A percentile compares a stretch with the other conserved stretches of the same genome.
Conservation (phyloP, 192 early-diverging fungal genomes). For the Podila clonocystis region DNA sequence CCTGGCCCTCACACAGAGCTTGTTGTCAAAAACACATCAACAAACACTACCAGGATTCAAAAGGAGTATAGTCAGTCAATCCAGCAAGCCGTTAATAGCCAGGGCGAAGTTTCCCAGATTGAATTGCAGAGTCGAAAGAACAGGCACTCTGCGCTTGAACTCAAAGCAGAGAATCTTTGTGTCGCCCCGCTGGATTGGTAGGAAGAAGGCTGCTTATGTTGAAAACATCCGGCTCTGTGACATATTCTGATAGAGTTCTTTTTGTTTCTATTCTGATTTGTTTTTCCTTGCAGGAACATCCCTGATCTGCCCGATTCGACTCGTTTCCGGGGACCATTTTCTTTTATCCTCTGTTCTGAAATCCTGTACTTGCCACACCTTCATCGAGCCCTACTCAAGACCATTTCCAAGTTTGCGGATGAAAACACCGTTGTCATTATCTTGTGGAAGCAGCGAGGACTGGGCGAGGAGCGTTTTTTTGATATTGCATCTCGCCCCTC, state of each 20-base stretch:
- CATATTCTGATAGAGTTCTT: neutral
- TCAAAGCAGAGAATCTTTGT: constrained; percentile 14
- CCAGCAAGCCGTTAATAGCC: neutral
- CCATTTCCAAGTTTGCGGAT: constrained; percentile 35
- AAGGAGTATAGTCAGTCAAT: constrained; percentile 5
- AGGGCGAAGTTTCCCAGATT: neutral
- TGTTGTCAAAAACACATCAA: constrained; percentile 17
- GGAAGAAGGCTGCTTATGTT: neutral
- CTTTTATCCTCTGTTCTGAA: constrained; percentile 44
- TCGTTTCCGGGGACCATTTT: constrained; percentile 30
- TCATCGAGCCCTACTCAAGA: constrained; percentile 34
- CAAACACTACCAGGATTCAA: constrained; percentile 15
- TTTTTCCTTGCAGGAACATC: constrained; percentile 11
- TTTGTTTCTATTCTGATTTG: no score
- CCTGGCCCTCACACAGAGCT: constrained; percentile 37
- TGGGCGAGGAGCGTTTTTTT: constrained; percentile 50
- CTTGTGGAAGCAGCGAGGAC: constrained; percentile 41
- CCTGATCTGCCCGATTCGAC: constrained; percentile 22
- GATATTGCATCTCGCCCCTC: constrained; percentile 17
- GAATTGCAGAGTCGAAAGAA: constrained; percentile 1
- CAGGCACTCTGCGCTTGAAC: constrained; percentile 1
- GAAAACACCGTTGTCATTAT: constrained; percentile 22
- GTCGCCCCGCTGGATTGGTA: constrained; percentile 49
- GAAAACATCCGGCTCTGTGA: neutral
- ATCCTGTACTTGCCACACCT: constrained; percentile 45